phyloP scores from a whole-genome alignment of 148 eudicot species.

The Bassia scoparia region DNA sequence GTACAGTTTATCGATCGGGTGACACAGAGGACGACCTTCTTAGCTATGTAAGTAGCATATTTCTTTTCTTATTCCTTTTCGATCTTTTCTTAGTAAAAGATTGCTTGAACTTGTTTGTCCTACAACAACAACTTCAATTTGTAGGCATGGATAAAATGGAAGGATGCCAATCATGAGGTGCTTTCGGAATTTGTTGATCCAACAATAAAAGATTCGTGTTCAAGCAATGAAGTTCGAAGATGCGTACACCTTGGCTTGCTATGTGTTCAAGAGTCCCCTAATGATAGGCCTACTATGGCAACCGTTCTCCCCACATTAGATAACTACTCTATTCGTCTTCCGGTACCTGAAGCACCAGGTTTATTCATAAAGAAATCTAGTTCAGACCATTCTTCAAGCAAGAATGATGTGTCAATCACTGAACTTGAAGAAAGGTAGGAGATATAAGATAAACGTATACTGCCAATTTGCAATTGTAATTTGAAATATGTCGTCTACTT shows the following conservation, averaged over 20 bases:
- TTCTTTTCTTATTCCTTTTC: background rate
- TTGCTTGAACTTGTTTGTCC: background rate
- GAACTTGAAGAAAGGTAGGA: slow-evolving; percentile 19
- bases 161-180: slow-evolving; percentile 19
- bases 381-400: slow-evolving; percentile 13
- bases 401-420: slow-evolving; percentile 18
- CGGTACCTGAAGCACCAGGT: slow-evolving; percentile 30
- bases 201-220: slow-evolving; percentile 23
- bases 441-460: no score
- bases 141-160: slow-evolving; percentile 43
- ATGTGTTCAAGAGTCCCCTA: slow-evolving; percentile 39
- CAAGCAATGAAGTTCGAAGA: slow-evolving; percentile 26
- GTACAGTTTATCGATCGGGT: slow-evolving; percentile 1
- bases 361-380: slow-evolving; percentile 16
- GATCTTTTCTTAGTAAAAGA: no score
- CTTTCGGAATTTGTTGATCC: slow-evolving; percentile 31
- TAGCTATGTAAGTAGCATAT: slow-evolving; percentile 33
- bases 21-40: slow-evolving; percentile 27
- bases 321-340: slow-evolving; percentile 25
- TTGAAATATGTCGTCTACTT: no score
- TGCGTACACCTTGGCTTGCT: slow-evolving; percentile 44
- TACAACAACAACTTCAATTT: background rate
- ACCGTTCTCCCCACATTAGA: slow-evolving; percentile 24
- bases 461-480: no score
- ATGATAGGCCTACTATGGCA: slow-evolving; percentile 38